Base-by-base conservation (phyloP, 139 green algal species). In the Coelastrella sp. region DNA sequence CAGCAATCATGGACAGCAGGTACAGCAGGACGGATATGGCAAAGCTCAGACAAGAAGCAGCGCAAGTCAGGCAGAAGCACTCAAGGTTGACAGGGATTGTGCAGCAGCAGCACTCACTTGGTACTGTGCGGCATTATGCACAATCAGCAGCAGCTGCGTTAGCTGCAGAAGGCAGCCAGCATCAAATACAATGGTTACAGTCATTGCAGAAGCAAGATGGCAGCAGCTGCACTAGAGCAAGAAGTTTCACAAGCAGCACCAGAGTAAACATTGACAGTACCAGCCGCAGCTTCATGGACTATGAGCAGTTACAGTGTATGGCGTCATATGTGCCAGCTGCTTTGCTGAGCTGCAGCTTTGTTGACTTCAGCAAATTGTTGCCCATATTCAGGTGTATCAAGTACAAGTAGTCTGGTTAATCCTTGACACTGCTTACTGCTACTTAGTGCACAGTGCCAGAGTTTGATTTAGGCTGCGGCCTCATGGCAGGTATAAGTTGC, bases 1-100 rank as follows among this genome's bases (percentile, higher is more conserved):
- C 65, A 35, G 24, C 66, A 49, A 70, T 88, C 15, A 58, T 88
- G 84, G 84, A 88, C 68, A 88, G 84, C 84, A 81, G 84, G 84
- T 81, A 81, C 68, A 68, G 12, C 49, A 81, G 25, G 35, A 25
- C 22, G 27, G 19, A 75, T 0, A 80, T 60, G 12, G 35, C 24
- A 17, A 58, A 14, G 24, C 24, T 76, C 12, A 76, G 60, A 15
- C n/a, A 75, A 63, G 35, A 49, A 87, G 82, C 63, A 61, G 82
- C 63, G 6, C 7, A 11, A 56, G 8, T 66, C 3, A 8, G 11
- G 59, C 60, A 11, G 59, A 11, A 8, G n/a, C 59, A 74, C 5
- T 10, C 81, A 25, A n/a, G 5, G n/a, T 25, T n/a, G 56, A 8
- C 8, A 12, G 60, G 20, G 24, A 72, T 72, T 75, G n/a, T 66